These are phyloP conservation scores for Metarhizium guizhouense DNA, from an alignment of 2,329 filamentous ascomycete genomes.

Conservation along the genomic window DNA sequence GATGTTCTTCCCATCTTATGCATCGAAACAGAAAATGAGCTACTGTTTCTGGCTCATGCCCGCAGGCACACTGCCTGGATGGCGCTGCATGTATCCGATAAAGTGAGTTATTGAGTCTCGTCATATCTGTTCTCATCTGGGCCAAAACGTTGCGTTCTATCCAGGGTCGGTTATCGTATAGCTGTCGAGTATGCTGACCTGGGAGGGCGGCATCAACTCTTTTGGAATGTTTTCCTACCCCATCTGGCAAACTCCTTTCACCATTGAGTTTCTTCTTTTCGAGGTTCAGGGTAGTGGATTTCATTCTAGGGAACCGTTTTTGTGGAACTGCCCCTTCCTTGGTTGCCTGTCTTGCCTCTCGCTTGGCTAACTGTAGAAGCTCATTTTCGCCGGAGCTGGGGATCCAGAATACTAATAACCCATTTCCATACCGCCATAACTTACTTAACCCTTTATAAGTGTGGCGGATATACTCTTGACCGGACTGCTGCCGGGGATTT, in stretches of 20 bases:
- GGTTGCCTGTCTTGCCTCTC: no score
- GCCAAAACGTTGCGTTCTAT: not conserved
- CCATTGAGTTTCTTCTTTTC: not conserved
- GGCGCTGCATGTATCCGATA: slow-evolving; percentile 2
- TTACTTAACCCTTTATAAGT: no score
- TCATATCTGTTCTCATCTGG: slow-evolving; percentile 4
- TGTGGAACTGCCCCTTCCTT: no score
- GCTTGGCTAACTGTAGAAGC: no score
- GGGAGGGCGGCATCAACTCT: slow-evolving; percentile 3
- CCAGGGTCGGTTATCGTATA: not conserved
- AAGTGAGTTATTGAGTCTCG: slow-evolving; percentile 3
- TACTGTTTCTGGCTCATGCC: slow-evolving; percentile 4
- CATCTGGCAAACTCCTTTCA: slow-evolving; percentile 1
- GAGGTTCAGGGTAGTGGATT: no score
- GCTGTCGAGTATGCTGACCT: slow-evolving; percentile 2
- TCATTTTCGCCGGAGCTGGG: no score
- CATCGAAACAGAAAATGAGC: slow-evolving; percentile 6
- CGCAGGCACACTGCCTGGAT: slow-evolving; percentile 4
- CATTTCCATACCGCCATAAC: no score
- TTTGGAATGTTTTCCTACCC: slow-evolving; percentile 1
- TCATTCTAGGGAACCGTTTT: no score
- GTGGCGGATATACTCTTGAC: no score
- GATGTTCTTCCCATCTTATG: not conserved
- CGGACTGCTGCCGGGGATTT: no score
- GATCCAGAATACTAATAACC: no score